Base-by-base conservation (phyloP, 2,329 filamentous ascomycete genomes). In the Neonectria magnoliae region DNA sequence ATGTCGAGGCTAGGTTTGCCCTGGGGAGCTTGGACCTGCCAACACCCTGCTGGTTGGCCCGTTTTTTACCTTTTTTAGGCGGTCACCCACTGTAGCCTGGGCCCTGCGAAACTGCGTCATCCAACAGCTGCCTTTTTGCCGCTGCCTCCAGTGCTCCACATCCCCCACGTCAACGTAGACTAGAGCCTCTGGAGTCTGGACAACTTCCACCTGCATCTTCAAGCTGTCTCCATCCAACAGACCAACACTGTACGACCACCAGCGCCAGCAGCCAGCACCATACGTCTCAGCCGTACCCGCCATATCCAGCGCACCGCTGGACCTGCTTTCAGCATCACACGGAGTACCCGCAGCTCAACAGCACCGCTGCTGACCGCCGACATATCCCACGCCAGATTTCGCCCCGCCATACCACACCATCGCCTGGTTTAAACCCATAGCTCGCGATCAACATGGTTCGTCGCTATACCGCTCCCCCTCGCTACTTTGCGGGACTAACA, bases 21-120 rank as follows among this genome's bases (percentile, higher is more conserved):
- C 64, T 56, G 60, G 59, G 57, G 50, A 71, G 67, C 70, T 68
- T 70, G 31, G 48, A 50, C 44, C 44, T 41, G 31, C 22, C 22
- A 57, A 54, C 45, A 33, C 54, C 44, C 67, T 60, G 63, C 33
- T 66, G 38, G 16, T 65, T 70, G 54, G 48, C 38, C 63, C 38
- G 64, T 52, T 47, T 42, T 51, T 45, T 36, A 51, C 54, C 33
- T 50, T 18, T 41, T 63, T 25, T 57, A 57, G 38, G 57, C 45
- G 27, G 36, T 42, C 47, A 51, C 42, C 52, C 63, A 62, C 66
- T 59, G 56, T 51, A 59, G 54, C 48, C 44, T 57, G 18, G 42
- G 55, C 44, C 62, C 60, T 66, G 62, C 36, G 59, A 71, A 70
- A 74, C 75, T 77, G 75, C 75, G 75, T 77, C 75, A 77, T 77